Conservation (phyloP, 257 asterid species). For the Prunella vulgaris region DNA sequence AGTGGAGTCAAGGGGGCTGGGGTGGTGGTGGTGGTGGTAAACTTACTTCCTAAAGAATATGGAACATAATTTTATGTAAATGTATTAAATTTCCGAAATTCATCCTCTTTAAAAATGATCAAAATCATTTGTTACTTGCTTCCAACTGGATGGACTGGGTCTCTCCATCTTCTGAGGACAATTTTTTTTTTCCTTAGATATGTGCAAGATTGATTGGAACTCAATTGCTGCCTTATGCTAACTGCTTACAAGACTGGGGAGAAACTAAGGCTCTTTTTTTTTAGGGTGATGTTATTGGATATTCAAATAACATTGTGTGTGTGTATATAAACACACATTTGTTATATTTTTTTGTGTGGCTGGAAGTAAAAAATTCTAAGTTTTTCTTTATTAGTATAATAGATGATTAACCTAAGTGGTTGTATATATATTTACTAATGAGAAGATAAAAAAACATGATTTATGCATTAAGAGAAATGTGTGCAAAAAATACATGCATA, state of each 20-base stretch:
- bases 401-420: not conserved
- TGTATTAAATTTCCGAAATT: not conserved
- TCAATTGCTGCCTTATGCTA: not conserved
- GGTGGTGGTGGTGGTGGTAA: not conserved
- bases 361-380: not conserved
- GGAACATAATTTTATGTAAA: not conserved
- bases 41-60: too few relatives aligned
- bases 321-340: not conserved
- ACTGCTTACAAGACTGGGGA: not conserved
- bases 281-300: not conserved
- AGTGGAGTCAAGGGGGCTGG: not conserved
- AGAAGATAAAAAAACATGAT: not conserved
- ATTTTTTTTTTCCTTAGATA: not conserved
- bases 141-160: conserved; percentile 4
- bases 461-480: not conserved
- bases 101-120: not conserved
- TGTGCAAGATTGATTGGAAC: not conserved
- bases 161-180: not conserved
- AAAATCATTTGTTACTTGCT: not conserved
- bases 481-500: not conserved
- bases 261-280: not conserved
- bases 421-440: not conserved
- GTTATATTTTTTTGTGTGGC: not conserved
- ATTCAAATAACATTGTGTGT: not conserved
- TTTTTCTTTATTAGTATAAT: not conserved